Evolutionary conservation across 2,329 filamentous ascomycete genomes (phyloP).

Genomic region (Sclerotinia sclerotiorum): DNA sequence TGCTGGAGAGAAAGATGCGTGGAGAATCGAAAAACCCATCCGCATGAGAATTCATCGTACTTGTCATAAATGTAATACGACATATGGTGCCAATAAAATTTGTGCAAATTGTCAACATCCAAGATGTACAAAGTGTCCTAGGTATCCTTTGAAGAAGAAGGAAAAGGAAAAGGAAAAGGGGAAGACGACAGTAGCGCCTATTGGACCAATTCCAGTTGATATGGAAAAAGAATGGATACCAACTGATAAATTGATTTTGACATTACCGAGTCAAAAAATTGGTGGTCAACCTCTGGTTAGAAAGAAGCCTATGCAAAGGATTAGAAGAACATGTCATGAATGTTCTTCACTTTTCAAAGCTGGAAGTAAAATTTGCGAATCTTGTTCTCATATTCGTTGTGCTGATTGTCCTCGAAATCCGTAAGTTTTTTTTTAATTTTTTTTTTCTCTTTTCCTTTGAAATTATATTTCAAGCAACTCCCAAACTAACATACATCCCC

Average conservation of each 20-base stretch:
- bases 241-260: conserved; percentile 54
- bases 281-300: conserved; percentile 71
- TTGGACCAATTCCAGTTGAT: conserved; percentile 40
- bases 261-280: conserved; percentile 59
- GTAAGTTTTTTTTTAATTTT: conserved; percentile 61
- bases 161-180: conserved; percentile 54
- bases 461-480: neutral
- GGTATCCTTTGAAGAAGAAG: conserved; percentile 61
- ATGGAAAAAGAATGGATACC: conserved; percentile 31
- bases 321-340: conserved; percentile 74
- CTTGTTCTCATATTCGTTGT: conserved; percentile 73
- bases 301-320: conserved; percentile 69
- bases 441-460: too few relatives aligned
- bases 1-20: conserved; percentile 34
- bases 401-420: conserved; percentile 79
- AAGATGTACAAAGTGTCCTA: conserved; percentile 77
- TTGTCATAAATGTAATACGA: conserved; percentile 78
- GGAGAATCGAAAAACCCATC: conserved; percentile 70
- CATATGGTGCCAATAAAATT: conserved; percentile 70
- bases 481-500: conserved; percentile 23
- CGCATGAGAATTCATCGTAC: conserved; percentile 75
- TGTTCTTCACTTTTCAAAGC: conserved; percentile 64
- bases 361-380: conserved; percentile 61
- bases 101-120: conserved; percentile 77
- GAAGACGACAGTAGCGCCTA: conserved; percentile 52